Conservation (phyloP, 257 asterid species). For the Handroanthus guayacan region DNA sequence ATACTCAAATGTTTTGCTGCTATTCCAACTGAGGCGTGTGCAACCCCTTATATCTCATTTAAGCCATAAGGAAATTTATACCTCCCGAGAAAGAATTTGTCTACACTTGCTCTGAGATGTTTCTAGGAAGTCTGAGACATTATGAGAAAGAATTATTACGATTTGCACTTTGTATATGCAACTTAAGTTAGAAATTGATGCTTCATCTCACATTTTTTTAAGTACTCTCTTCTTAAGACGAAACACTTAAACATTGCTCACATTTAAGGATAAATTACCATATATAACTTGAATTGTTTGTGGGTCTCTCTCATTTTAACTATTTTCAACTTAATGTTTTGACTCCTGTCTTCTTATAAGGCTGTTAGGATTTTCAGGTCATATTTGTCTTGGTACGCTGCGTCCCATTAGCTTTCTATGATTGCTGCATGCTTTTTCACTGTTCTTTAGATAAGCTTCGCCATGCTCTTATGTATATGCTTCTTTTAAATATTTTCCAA, state of each 20-base stretch:
- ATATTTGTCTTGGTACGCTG: slow-evolving; percentile 2
- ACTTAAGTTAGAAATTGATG: background rate
- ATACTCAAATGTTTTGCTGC: no score
- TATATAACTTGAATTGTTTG: slow-evolving; percentile 20
- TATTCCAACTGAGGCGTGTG: slow-evolving; percentile 11
- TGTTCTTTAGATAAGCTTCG: background rate
- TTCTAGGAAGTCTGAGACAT: background rate
- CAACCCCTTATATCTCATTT: background rate
- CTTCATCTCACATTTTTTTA: background rate
- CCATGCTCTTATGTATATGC: background rate
- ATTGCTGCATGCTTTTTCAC: slow-evolving; percentile 20
- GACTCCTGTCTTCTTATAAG: background rate
- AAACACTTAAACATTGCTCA: background rate
- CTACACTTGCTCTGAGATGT: slow-evolving; percentile 6
- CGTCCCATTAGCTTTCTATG: slow-evolving; percentile 23
- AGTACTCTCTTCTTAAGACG: background rate
- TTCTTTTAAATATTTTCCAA: background rate
- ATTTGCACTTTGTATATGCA: background rate
- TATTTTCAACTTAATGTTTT: slow-evolving; percentile 1
- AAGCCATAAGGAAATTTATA: background rate
- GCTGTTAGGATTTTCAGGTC: slow-evolving; percentile 1
- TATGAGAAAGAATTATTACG: background rate
- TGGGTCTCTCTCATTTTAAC: background rate
- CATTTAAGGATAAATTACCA: background rate
- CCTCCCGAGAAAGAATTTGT: background rate